Evolutionary conservation across 2,329 filamentous ascomycete species (phyloP).

Genomic region (Aspergillus sp.): DNA sequence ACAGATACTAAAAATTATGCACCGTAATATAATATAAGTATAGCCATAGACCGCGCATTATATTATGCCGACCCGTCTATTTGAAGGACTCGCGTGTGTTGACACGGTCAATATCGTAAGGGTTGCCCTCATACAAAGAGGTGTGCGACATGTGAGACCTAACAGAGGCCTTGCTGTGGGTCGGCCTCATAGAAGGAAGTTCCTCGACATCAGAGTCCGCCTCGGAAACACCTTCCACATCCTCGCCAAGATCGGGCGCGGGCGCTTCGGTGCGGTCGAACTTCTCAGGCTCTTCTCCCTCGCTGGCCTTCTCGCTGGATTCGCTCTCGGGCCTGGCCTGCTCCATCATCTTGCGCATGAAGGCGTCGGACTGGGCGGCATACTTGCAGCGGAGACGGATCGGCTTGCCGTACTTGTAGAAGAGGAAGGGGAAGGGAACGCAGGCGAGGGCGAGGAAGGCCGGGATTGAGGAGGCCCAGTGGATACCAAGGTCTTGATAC

Average conservation of each 20-base stretch:
- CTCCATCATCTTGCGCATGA: conserved; percentile 37
- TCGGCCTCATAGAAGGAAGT: conserved; percentile 21
- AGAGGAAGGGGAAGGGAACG: conserved; percentile 45
- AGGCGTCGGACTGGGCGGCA: conserved; percentile 36
- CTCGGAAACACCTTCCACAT: conserved; percentile 24
- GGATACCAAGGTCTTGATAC: conserved; percentile 47
- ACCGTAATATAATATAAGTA: conserved; percentile 3
- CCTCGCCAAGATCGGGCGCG: conserved; percentile 11
- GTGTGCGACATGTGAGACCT: conserved; percentile 17
- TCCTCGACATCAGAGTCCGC: conserved; percentile 22
- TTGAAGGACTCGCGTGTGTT: conserved; percentile 43
- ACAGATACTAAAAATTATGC: conserved; percentile 22
- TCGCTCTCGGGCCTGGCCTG: conserved; percentile 16
- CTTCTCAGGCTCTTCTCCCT: conserved; percentile 16
- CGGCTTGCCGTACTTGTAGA: conserved; percentile 42
- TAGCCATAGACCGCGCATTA: background rate
- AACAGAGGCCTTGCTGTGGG: conserved; percentile 28
- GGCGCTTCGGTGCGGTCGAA: conserved; percentile 38
- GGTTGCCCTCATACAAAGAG: conserved; percentile 44
- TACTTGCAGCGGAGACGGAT: conserved; percentile 46
- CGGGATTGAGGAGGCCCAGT: conserved; percentile 49
- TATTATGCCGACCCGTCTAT: background rate
- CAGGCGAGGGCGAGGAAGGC: conserved; percentile 48
- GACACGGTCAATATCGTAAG: conserved; percentile 46
- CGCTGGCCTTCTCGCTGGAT: conserved; percentile 21